Base-by-base conservation (phyloP, 208 protist genomes). In the Hexamita inflata region DNA sequence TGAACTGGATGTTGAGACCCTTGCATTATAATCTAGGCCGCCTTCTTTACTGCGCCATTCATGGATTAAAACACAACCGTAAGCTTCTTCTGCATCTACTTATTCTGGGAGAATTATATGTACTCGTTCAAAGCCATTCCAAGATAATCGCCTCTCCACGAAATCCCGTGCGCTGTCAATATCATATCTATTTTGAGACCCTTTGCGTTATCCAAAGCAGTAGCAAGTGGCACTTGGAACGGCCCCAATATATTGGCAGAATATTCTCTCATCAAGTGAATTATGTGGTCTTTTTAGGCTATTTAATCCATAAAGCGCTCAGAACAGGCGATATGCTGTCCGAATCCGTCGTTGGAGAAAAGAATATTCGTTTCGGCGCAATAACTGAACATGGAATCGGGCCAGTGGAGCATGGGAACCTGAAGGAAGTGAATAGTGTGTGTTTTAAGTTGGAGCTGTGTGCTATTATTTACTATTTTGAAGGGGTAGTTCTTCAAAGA, bases 321-420 rank as follows among this genome's bases (percentile, higher is more conserved):
- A 30, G 32, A 70, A 4, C 19, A 42, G 4, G 64, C 64, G 9
- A 42, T 42, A 70, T 70, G 64, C 35, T 70, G 35, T 28, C 64
- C 64, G 42, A 70, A 70, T n/a, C 9, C 9, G 35, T 70, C 64
- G 38, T 45, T 70, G n/a, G 64, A 70, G 35, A 70, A 70, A 19
- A 70, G 64, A 70, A 70, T 49, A n/a, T 70, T 13, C 11, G 11
- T 38, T 19, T 70, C 35, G 15, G 35, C 30, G n/a, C 35, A 70
- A 45, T 70, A 70, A 4, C 19, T 70, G 32, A 70, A 45, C 11
- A 34, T 70, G 4, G 64, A 70, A 15, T 70, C 64, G 7, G 64
- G 64, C 64, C 64, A 70, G 42, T 70, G 64, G 9, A 70, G 64
- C 32, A 70, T 28, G 7, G 64, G 64, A 70, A 70, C 35, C 15